Evolutionary conservation across 1,284 basidiomycete genomes (phyloP), one percentile per base, ranked within the genome.

Genomic region (Fomitopsis betulina): DNA sequence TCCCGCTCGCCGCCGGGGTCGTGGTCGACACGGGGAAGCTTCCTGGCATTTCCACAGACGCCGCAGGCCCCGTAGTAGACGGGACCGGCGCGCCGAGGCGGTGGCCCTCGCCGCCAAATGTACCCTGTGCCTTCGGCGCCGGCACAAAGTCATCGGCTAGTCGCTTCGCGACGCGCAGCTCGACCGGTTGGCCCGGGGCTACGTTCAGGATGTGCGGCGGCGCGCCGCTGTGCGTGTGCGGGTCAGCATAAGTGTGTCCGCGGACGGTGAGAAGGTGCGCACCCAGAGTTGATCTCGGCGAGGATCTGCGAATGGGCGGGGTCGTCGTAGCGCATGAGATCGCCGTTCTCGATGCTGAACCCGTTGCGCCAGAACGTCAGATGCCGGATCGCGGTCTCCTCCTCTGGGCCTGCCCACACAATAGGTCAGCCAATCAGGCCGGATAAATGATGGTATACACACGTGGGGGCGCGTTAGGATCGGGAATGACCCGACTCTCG

Each of bases 311-410:
- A 79, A 67, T 95, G 88, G 5, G 76, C 80, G 0, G 94, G 93
- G 63, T 95, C 87, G 58, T 93, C 91, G 70, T 97, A 98, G 40
- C 83, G 77, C 81, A 91, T 83, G 58, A 98, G 77, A 39, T 89
- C 87, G 2, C 95, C 94, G 64, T 96, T 93, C 67, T 96, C 94
- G 57, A 99, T 85, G 49, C 88, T 90, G 75, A 98, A 98, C 0
- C 96, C 96, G 63, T 98, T 85, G 37, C 87, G 81, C 96, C 97
- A 99, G 74, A 99, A 94, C 0, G 91, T 96, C 38, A 98, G 78
- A 57, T 86, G 82, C 12, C 96, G 86, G 50, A 89, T 83, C 0
- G 82, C 90, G 0, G 83, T 78, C 58, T 83, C 80, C 45, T 81
- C 79, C 25, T 85, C 83, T 23, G 79, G 82, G 52, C 76, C 77